These are phyloP conservation scores for Pyrenochaeta sp. DNA, from an alignment of 2,329 filamentous ascomycete species.

Conservation along the genomic window DNA sequence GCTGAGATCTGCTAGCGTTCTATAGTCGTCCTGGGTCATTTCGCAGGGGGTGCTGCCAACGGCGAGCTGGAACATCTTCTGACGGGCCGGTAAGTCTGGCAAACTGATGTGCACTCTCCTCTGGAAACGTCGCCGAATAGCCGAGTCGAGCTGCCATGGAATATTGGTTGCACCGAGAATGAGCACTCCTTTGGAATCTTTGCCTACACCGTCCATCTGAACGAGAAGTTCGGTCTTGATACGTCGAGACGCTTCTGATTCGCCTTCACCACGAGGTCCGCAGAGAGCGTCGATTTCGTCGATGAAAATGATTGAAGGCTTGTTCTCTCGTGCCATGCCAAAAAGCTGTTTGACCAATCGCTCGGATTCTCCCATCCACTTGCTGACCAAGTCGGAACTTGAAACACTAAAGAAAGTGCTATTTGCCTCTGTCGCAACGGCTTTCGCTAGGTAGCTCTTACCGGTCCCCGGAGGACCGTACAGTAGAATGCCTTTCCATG, in stretches of 20 bases:
- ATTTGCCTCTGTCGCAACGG: conserved; percentile 96
- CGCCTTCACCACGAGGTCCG: conserved; percentile 89
- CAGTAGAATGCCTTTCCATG: conserved; percentile 96
- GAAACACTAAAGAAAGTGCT: conserved; percentile 99
- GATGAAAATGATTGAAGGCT: conserved; percentile 98
- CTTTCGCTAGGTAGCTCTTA: conserved; percentile 97
- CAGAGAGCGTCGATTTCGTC: conserved; percentile 98
- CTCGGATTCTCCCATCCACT: conserved; percentile 99
- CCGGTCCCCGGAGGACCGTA: conserved; percentile 97
- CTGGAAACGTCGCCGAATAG: conserved; percentile 95
- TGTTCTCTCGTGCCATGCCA: conserved; percentile 97
- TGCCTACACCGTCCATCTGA: conserved; percentile 98
- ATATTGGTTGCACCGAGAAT: conserved; percentile 98
- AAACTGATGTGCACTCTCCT: conserved; percentile 93
- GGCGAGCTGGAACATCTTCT: conserved; percentile 93
- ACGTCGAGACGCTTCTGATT: conserved; percentile 94
- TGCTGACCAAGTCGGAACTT: conserved; percentile 95
- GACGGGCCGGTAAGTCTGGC: conserved; percentile 84
- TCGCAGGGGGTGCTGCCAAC: conserved; percentile 93
- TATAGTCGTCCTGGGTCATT: conserved; percentile 78
- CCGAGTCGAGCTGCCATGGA: conserved; percentile 96
- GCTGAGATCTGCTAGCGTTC: conserved; percentile 78
- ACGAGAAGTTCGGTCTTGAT: conserved; percentile 99
- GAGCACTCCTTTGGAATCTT: conserved; percentile 90
- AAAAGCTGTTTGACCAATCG: conserved; percentile 95